phyloP scores from a whole-genome alignment of 805 yeast genomes.

The Metschnikowia matae region DNA sequence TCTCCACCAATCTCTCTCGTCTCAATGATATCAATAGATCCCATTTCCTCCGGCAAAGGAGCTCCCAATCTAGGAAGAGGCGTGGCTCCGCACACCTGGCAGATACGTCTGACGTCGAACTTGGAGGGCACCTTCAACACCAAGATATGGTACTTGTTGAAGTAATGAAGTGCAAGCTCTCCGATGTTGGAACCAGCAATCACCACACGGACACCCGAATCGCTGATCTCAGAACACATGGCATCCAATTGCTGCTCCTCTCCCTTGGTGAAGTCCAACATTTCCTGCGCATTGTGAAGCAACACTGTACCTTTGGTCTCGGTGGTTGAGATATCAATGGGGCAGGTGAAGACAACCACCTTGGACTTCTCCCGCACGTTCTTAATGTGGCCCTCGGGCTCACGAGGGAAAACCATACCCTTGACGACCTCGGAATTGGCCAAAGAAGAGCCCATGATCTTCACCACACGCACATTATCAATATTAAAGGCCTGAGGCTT shows the following conservation, averaged over 20 bases:
- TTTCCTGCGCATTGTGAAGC: constrained; percentile 92
- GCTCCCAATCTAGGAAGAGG: constrained; percentile 93
- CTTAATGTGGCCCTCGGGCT: constrained; percentile 90
- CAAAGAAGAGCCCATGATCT: constrained; percentile 89
- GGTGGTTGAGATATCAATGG: constrained; percentile 92
- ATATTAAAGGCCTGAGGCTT: constrained; percentile 72
- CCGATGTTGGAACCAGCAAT: constrained; percentile 95
- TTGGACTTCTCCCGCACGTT: constrained; percentile 58
- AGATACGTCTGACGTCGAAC: constrained; percentile 88
- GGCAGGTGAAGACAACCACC: constrained; percentile 91
- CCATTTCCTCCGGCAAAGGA: constrained; percentile 93
- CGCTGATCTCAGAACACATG: constrained; percentile 75
- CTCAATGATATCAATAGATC: constrained; percentile 80
- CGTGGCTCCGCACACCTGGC: constrained; percentile 96
- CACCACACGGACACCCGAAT: constrained; percentile 81
- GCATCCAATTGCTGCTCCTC: constrained; percentile 92
- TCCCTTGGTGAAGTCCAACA: constrained; percentile 93
- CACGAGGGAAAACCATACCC: constrained; percentile 98
- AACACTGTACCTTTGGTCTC: constrained; percentile 98
- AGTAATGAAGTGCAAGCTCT: constrained; percentile 86
- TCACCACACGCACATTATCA: constrained; percentile 91
- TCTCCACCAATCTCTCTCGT: constrained; percentile 96
- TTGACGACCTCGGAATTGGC: constrained; percentile 72
- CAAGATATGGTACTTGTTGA: constrained; percentile 80
- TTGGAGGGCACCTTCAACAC: constrained; percentile 89